A percentile compares a stretch with the other conserved stretches of the same genome.
phyloP scores from a whole-genome alignment of 179 eudicot genomes.

The Patellifolia procumbens region DNA sequence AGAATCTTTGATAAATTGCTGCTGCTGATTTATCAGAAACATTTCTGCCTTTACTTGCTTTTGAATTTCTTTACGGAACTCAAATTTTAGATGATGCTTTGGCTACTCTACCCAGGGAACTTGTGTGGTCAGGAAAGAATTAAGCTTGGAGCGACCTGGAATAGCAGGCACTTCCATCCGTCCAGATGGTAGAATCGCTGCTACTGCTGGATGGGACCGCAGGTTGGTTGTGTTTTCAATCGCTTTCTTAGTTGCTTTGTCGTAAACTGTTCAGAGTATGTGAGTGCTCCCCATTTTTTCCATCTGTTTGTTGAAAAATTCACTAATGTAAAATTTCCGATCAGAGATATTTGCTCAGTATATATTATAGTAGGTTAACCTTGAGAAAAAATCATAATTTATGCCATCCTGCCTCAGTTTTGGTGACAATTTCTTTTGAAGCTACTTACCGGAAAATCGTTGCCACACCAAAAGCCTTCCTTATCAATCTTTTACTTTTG shows the following conservation, averaged over 20 bases:
- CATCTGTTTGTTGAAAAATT: background rate
- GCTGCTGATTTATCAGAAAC: background rate
- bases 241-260: background rate
- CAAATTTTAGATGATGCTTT: constrained; percentile 11
- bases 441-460: background rate
- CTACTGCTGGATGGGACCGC: constrained; percentile 91
- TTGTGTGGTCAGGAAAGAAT: constrained; percentile 75
- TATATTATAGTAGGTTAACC: too few relatives aligned
- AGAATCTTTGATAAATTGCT: background rate
- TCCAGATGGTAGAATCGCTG: constrained; percentile 64
- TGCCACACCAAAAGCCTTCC: background rate
- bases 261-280: background rate
- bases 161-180: constrained; percentile 64
- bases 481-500: background rate
- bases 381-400: too few relatives aligned
- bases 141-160: constrained; percentile 80
- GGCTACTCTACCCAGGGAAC: constrained; percentile 47
- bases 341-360: too few relatives aligned
- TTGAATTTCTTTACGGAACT: background rate
- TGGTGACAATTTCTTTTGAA: background rate
- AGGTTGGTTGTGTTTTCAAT: constrained; percentile 41
- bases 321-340: too few relatives aligned
- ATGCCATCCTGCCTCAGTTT: background rate
- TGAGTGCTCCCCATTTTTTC: background rate
- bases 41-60: background rate